Base-by-base conservation (phyloP, 2,329 filamentous ascomycete species). In the Aspergillus novofumigatus region DNA sequence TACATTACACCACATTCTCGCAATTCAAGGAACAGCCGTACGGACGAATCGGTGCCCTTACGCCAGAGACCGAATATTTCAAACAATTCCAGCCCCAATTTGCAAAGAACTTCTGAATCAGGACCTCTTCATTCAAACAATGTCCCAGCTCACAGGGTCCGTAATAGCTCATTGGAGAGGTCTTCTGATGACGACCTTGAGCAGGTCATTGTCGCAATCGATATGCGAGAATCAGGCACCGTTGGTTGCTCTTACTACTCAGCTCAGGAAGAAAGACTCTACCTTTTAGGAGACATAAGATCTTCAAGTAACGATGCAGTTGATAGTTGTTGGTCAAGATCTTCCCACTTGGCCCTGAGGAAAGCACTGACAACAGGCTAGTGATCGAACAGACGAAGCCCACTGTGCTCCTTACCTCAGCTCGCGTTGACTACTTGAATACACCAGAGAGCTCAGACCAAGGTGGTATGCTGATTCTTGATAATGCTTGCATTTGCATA, bases 171-270 rank as follows among this genome's bases (percentile, higher is more conserved):
- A 72, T 51, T 70, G 9, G 65, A 70, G 48, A 63, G 67, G 29
- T 67, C 68, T 5, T 72, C 75, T 51, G 73, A 78, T 38, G 77
- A 79, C 38, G 84, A 87, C 0, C 68, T 86, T 41, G 82, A 84
- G 55, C 90, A 94, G 68, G 75, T 91, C 26, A 82, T 96, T 57
- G 90, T 96, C 85, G 90, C 91, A 0, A 78, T 96, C 25, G 86
- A 95, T 57, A 80, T 93, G 70, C 85, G 82, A 60, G 82, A 86
- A n/a, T 82, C 84, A 29, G 86, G 83, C 0, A 86, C 82, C 0
- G 80, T 96, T 20, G 93, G 93, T 0, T 97, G 92, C 71, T 88
- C 90, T 49, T 96, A 93, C 69, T 96, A 93, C 69, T 78, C 87
- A 49, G 86, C 87, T 5, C 76, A 81, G 26, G 85, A 91, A 42